Evolutionary conservation across 352 stramenopile genomes (phyloP), one percentile per base, ranked within the genome.

Genomic region (Nothophytophthora sp.): DNA sequence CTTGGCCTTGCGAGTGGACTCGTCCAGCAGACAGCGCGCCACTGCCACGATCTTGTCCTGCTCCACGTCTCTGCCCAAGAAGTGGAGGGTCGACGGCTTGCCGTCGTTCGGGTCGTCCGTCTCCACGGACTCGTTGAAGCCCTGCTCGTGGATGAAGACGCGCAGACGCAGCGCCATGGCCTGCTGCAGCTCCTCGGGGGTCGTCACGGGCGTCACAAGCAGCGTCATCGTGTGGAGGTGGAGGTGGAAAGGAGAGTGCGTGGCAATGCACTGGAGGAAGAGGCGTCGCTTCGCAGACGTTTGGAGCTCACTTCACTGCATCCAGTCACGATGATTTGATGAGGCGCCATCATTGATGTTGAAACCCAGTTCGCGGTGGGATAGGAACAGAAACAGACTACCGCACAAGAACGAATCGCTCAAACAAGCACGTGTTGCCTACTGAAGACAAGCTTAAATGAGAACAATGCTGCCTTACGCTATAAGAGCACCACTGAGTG

Each of bases 121-220:
- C 55, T 90, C 67, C 22, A 73, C 44, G 13, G 42, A 59, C 22
- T 60, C 52, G 18, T 70, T 58, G 32, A 79, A 81, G 33, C 70
- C 70, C 48, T 82, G 67, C 39, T 90, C 79, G 25, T 74, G 50
- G 39, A 88, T 71, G 47, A 90, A 90, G 13, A 90, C 76, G 15
- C 64, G 39, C 44, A 48, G 70, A 41, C 75, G 75, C 24, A 89
- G 50, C 5, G 46, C 50, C 56, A 73, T 73, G 42, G 63, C 72
- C 16, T 72, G 63, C 15, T 80, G 51, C 40, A 76, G 57, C 43
- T 84, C 60, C 19, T 76, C 60, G 11, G 67, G 39, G 11, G 67
- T 76, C 20, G 57, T 79, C 46, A 70, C 75, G 16, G 39, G 53
- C 25, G 63, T 76, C 55, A 86, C 72, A 25, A 60, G 25, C 9